These are phyloP conservation scores for Poa pratensis DNA, from an alignment of 176 grass and related monocot species.

Conservation along the genomic window DNA sequence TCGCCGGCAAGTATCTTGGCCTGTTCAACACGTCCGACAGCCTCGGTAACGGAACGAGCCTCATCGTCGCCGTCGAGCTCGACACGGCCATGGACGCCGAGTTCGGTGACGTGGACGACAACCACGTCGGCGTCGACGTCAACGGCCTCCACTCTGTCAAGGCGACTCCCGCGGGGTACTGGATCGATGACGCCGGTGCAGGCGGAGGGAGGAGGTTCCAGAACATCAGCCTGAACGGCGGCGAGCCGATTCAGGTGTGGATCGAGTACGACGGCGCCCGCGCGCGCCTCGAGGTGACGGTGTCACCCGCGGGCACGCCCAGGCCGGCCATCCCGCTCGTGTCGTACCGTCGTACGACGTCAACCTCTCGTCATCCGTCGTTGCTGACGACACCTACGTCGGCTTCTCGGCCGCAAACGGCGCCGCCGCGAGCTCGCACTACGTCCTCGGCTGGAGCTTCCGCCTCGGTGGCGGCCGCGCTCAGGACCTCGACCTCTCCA, in stretches of 20 bases:
- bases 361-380: conserved; percentile 47
- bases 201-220: background rate
- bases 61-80: conserved; percentile 68
- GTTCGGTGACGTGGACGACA: conserved; percentile 51
- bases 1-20: conserved; percentile 54
- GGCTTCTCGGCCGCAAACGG: conserved; percentile 75
- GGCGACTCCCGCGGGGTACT: background rate
- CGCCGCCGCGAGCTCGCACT: conserved; percentile 60
- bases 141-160: conserved; percentile 38
- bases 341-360: background rate
- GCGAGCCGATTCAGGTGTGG: conserved; percentile 53
- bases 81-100: conserved; percentile 55
- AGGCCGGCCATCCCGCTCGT: conserved; percentile 49
- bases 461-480: conserved; percentile 50
- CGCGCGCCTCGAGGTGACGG: conserved; percentile 50
- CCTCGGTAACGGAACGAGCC: background rate
- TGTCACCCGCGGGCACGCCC: conserved; percentile 25
- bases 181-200: background rate
- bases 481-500: conserved; percentile 55
- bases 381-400: conserved; percentile 50
- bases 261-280: conserved; percentile 58
- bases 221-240: conserved; percentile 29
- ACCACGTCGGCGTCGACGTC: conserved; percentile 75
- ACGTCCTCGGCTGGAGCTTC: conserved; percentile 76
- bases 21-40: conserved; percentile 52